A percentile compares a stretch with the other conserved stretches of the same genome.
Conservation (phyloP, 495 filamentous ascomycete genomes). For the Cercophora newfieldiana region DNA sequence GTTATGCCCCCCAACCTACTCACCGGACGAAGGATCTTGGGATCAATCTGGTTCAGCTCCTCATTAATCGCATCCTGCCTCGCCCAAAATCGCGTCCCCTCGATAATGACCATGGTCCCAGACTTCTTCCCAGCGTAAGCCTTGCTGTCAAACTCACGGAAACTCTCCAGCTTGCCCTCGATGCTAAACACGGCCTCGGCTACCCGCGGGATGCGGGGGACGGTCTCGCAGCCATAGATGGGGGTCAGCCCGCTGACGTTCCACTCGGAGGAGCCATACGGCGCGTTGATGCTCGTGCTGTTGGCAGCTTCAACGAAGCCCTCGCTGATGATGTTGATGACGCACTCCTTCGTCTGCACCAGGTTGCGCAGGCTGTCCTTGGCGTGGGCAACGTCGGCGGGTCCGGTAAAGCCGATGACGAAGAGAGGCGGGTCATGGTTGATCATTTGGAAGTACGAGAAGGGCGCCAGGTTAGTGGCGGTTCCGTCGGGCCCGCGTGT, state of each 20-base stretch:
- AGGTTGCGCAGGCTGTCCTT: constrained; percentile 84
- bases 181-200: constrained; percentile 79
- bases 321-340: constrained; percentile 86
- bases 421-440: constrained; percentile 91
- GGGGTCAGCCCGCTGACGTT: constrained; percentile 73
- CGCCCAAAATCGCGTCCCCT: constrained; percentile 87
- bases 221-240: constrained; percentile 58
- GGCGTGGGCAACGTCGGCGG: constrained; percentile 45
- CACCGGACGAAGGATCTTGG: constrained; percentile 66
- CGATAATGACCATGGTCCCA: constrained; percentile 72
- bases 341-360: constrained; percentile 67
- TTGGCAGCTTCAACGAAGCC: constrained; percentile 89
- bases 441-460: constrained; percentile 80
- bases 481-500: constrained; percentile 49
- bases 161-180: constrained; percentile 73
- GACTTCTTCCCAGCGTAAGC: constrained; percentile 68
- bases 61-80: constrained; percentile 85
- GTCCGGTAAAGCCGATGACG: constrained; percentile 67
- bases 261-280: constrained; percentile 82
- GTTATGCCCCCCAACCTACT: constrained; percentile 80
- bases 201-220: constrained; percentile 68
- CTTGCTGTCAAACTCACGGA: constrained; percentile 73
- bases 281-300: constrained; percentile 71
- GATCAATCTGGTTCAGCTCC: constrained; percentile 68
- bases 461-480: constrained; percentile 74